Evolutionary conservation across 2,329 filamentous ascomycete species (phyloP).

Genomic region (Aspergillus neotritici): DNA sequence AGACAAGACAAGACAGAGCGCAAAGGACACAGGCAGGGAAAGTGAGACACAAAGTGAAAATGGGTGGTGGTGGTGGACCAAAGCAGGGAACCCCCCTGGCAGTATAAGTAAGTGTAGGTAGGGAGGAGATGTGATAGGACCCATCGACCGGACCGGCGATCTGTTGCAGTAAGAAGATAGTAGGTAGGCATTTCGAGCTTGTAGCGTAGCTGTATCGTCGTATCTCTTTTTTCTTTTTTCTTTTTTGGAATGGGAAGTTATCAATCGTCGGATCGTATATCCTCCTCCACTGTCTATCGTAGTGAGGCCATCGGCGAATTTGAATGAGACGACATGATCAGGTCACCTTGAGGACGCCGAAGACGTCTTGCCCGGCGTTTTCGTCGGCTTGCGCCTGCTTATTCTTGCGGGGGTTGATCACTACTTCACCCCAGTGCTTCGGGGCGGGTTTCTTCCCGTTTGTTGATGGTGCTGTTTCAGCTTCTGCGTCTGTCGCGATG

Average conservation of each 20-base stretch:
- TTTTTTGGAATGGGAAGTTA: too few species aligned
- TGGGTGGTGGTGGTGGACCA: too few species aligned
- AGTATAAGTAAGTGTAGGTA: too few species aligned
- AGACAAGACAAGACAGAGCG: conserved; percentile 1
- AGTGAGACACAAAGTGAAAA: too few species aligned
- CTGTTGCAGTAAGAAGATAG: conserved; percentile 14
- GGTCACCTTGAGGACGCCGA: conserved; percentile 36
- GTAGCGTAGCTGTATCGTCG: conserved; percentile 1
- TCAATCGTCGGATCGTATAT: too few species aligned
- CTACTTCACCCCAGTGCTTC: conserved; percentile 42
- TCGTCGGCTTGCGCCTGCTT: conserved; percentile 24
- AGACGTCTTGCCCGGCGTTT: conserved; percentile 29
- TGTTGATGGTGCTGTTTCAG: conserved; percentile 10
- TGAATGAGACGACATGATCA: conserved; percentile 2
- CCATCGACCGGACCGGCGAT: conserved; percentile 29
- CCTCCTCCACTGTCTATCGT: too few species aligned
- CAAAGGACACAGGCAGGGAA: conserved; percentile 3
- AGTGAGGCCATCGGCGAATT: neutral
- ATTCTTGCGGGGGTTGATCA: conserved; percentile 35
- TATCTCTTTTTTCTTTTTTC: too few species aligned
- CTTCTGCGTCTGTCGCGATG: conserved; percentile 14
- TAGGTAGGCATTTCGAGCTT: conserved; percentile 4
- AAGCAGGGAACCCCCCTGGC: too few species aligned
- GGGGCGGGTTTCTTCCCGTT: conserved; percentile 16
- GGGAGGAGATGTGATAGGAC: too few species aligned